Evolutionary conservation across 2,329 filamentous ascomycete species (phyloP), one percentile per base, ranked within the genome.

Genomic region (Claviceps africana): DNA sequence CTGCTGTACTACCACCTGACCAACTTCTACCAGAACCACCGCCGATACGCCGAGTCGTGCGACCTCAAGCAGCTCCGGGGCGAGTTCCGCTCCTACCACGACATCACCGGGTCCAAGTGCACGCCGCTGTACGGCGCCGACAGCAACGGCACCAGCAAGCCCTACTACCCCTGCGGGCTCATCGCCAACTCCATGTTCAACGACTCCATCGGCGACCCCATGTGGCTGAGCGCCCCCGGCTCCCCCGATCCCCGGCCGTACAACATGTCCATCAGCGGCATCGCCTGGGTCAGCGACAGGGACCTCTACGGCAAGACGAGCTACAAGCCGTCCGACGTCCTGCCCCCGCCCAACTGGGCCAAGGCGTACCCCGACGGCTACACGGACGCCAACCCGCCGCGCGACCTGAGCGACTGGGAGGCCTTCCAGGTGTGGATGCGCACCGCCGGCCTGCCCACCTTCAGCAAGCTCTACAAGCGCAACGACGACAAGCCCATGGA

Each of bases 341-440:
- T 84, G 0, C 89, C 90, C 1, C 93, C 93, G 1, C 89, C 86
- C 4, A 94, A 96, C 67, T 98, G 93, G 93, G 65, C 70, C 19
- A 62, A 75, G 13, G 77, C 80, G 53, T 95, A 85, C 59, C 83
- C 83, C 7, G 65, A 83, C 39, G 79, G 78, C 55, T 95, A 95
- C 64, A 83, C 78, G 3, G 66, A 72, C 0, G 70, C 78, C 0
- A 75, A 77, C 50, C 79, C 78, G 2, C 82, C 88, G 22, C 88
- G 89, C 0, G 70, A 93, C 60, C 67, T 97, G 19, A 76, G 83
- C 56, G 70, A 81, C 0, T 83, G 88, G 70, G 86, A 95, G 66
- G 81, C 82, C 44, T 95, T 98, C 67, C 90, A 96, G 70, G 90
- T 97, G 22, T 98, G 93, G 93, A 98, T 98, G 93, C 83, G 93